Percentiles rank a stretch among this genome's conserved stretches.
Evolutionary conservation across 140 eudicot genomes (phyloP).

Genomic region (Oenanthe javanica): DNA sequence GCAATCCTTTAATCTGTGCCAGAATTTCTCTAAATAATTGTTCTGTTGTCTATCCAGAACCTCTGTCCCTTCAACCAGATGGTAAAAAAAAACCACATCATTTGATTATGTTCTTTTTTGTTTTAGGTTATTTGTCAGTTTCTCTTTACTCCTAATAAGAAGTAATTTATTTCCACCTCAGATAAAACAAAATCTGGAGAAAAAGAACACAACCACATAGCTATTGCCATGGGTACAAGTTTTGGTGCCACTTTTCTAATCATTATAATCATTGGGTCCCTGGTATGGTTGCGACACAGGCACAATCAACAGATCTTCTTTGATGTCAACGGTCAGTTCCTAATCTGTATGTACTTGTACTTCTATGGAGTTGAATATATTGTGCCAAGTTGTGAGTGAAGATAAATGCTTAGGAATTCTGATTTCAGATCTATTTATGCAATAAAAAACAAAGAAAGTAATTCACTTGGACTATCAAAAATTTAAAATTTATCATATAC

Average conservation of each 20-base stretch:
- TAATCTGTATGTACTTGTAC: background rate
- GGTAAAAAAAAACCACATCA: conserved; percentile 32
- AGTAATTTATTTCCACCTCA: conserved; percentile 4
- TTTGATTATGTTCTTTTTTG: background rate
- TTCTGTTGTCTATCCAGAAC: conserved; percentile 73
- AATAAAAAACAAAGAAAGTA: background rate
- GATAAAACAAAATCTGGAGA: conserved; percentile 39
- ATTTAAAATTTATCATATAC: background rate
- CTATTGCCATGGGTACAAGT: conserved; percentile 70
- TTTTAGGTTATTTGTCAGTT: conserved; percentile 18
- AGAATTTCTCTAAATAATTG: conserved; percentile 55
- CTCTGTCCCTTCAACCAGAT: conserved; percentile 69
- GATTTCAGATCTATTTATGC: background rate
- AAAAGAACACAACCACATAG: conserved; percentile 44
- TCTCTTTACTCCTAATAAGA: background rate
- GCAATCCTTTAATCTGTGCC: conserved; percentile 80
- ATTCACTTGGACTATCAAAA: background rate
- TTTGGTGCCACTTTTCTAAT: conserved; percentile 49
- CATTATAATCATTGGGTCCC: conserved; percentile 31
- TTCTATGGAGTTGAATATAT: background rate
- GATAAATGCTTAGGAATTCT: background rate
- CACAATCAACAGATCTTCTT: conserved; percentile 88
- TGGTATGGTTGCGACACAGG: conserved; percentile 75
- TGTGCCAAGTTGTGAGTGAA: background rate
- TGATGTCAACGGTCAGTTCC: conserved; percentile 77